Base-by-base conservation (phyloP, 108 stramenopile species). In the Skeletonema potamos region DNA sequence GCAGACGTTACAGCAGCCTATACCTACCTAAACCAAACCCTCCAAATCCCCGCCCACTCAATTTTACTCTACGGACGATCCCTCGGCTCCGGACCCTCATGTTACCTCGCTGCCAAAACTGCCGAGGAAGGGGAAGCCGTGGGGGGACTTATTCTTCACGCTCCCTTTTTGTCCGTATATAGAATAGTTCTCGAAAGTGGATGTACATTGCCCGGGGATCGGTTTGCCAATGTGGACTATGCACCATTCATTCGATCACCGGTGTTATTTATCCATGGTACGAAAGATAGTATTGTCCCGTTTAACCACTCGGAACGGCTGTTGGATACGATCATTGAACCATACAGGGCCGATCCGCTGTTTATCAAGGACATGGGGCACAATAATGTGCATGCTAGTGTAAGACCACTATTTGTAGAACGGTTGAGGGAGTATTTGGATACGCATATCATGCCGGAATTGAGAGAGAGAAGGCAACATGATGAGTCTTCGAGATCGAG, bases 141-240 rank as follows among this genome's bases (percentile, higher is more conserved):
- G 12, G 97, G 95, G 51, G 97, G 97, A 18, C 77, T 98, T 27
- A 96, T 98, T 63, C 86, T 98, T n/a, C 97, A 97, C 72, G 96
- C 94, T 37, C 97, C 97, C 30, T 96, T 98, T 72, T 79, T 95
- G 18, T 95, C 93, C 20, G 96, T 97, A 8, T 97, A 92, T 79
- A 83, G 97, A 11, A 95, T 98, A 26, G 95, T 96, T 7, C 58
- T 96, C 32, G 95, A 98, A 43, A 88, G 94, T 48, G 93, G 97
- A 15, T 97, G 93, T 77, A 98, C 97, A 13, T 69, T 97, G 20
- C 89, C 88, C 46, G 97, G 97, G 0, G 97, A 98, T 79, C 92
- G 96, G 78, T 98, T 98, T 68, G 94, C 96, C 10, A 98, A 98
- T 70, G 89, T 98, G 18, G 97, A 98, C 71, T 77, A 91, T 66